Evolutionary conservation across 176 grass and related monocot genomes (phyloP).

Genomic region (Oryza punctata): DNA sequence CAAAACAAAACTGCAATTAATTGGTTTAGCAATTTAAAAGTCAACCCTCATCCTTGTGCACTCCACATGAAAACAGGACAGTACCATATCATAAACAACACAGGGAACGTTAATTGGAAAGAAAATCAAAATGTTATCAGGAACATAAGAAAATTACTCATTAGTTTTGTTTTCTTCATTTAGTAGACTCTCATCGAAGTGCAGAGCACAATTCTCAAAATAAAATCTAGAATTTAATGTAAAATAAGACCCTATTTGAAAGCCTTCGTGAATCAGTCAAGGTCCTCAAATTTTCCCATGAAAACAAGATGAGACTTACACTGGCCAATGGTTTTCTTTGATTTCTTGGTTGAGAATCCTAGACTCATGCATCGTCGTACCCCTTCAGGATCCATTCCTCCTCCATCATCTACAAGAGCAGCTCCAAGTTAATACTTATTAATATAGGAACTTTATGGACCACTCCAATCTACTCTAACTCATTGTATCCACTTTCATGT

Average conservation of each 20-base stretch:
- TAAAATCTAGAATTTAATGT: neutral
- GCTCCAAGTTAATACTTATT: constrained; percentile 4
- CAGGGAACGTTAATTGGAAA: neutral
- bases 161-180: neutral
- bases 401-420: constrained; percentile 80
- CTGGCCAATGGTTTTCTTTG: constrained; percentile 94
- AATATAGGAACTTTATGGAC: neutral
- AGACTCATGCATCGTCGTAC: constrained; percentile 90
- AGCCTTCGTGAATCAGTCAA: neutral
- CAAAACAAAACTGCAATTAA: neutral
- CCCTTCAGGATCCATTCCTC: constrained; percentile 94
- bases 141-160: constrained; percentile 8
- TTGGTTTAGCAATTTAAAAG: neutral
- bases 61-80: neutral
- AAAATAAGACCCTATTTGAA: neutral
- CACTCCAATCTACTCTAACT: neutral
- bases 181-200: constrained; percentile 14
- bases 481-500: neutral
- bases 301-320: constrained; percentile 53
- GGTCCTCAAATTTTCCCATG: constrained; percentile 21
- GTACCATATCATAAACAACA: constrained; percentile 18
- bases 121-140: neutral
- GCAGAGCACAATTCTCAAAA: constrained; percentile 5
- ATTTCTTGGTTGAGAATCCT: constrained; percentile 94
- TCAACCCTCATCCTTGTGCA: neutral